Evolutionary conservation across 345 rosid genomes (phyloP), one percentile per base, ranked within the genome.

Genomic region (Punica granatum): DNA sequence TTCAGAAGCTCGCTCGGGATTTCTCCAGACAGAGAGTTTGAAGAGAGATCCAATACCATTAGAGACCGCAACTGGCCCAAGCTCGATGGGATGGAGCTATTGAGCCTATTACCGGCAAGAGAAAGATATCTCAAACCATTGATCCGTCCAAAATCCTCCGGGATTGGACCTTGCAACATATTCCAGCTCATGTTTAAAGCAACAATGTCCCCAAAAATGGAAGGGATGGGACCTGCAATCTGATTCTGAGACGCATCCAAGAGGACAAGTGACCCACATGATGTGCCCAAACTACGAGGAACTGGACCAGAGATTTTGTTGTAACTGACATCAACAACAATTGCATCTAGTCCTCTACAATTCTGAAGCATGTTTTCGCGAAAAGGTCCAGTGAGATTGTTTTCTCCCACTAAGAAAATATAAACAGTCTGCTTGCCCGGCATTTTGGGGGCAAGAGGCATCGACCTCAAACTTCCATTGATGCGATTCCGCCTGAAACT

Each of bases 401-500:
- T 87, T 39, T 74, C 82, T 34, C 81, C 86, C n/a, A 85, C 88
- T 62, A 76, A 71, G 65, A 87, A 76, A 15, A 81, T 76, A 76
- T 88, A 92, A 11, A 85, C 74, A 42, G 78, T 78, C 63, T 77
- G 81, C 68, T 80, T 80, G 65, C 78, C 86, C 37, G 78, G 74
- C 76, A 87, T 88, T 68, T 72, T 84, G 12, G 85, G 75, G n/a
- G 87, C 78, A 59, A 90, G 70, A 0, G 90, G 90, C 67, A 83
- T 58, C 18, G 85, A 72, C 44, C 73, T 75, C 21, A 90, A 76
- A 64, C 70, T 79, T 36, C 97, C 98, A 37, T 81, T 83, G 71
- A 92, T 88, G 76, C 82, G 85, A 77, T 92, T 92, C 68, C 77
- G 80, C 54, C 84, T 86, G 69, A 92, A 88, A 66, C 86, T 87